Conservation (phyloP, 2,329 filamentous ascomycete species). For the Claviceps spartinae region DNA sequence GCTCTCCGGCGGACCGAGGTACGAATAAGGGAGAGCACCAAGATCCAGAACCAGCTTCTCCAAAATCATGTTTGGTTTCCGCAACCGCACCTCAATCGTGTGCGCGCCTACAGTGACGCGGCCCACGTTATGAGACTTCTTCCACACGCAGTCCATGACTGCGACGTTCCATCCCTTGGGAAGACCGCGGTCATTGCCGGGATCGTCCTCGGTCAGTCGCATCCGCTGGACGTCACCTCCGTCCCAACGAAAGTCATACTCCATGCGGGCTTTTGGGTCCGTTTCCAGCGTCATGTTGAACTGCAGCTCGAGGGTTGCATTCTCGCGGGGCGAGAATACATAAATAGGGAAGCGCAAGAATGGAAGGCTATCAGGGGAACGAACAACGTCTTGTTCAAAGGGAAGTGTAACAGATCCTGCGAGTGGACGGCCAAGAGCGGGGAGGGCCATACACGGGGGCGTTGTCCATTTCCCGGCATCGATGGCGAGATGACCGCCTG, state of each 20-base stretch:
- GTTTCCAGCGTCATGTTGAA: constrained; percentile 33
- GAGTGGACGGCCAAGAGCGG: constrained; percentile 16
- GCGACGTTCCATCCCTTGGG: constrained; percentile 35
- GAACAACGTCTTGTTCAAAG: constrained; percentile 8
- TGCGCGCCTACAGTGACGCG: constrained; percentile 14
- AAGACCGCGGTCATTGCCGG: constrained; percentile 18
- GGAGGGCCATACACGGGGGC: constrained; percentile 15
- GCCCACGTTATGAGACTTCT: constrained; percentile 21
- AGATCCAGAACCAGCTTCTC: constrained; percentile 24
- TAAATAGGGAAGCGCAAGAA: constrained; percentile 19
- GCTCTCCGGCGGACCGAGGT: constrained; percentile 22
- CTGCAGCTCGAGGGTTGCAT: constrained; percentile 18
- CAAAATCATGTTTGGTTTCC: constrained; percentile 21
- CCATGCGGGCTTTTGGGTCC: constrained; percentile 33
- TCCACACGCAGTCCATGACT: constrained; percentile 37
- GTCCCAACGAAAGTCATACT: constrained; percentile 36
- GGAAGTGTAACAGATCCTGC: constrained; percentile 11
- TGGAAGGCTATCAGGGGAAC: constrained; percentile 7
- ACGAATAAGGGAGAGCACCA: constrained; percentile 19
- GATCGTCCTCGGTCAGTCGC: constrained; percentile 17
- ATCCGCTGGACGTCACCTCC: constrained; percentile 19
- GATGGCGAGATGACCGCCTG: constrained; percentile 20
- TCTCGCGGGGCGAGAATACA: constrained; percentile 13
- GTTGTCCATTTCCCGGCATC: constrained; percentile 16
- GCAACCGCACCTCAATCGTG: constrained; percentile 15